Evolutionary conservation across 1,284 basidiomycete species (phyloP), one percentile per base, ranked within the genome.

Genomic region (Ustilago nuda): DNA sequence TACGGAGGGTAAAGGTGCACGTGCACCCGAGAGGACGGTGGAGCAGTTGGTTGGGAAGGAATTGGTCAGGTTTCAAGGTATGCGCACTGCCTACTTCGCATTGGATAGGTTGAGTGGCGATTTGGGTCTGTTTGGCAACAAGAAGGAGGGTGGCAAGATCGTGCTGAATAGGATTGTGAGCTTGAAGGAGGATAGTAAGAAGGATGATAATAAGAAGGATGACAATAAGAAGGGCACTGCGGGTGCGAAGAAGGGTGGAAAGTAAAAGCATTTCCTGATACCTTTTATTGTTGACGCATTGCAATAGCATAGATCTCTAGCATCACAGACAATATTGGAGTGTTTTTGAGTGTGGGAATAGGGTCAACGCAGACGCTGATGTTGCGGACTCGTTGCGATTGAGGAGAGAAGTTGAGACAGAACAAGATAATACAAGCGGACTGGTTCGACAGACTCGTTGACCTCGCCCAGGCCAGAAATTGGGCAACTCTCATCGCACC

Each of bases 11-110:
- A 59, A 62, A 2, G 71, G 76, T 17, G 72, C 65, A 0, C 81
- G 78, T 9, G 80, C 79, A 3, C 79, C 78, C 0, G 55, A 74
- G 45, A 41, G 72, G 1, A 93, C 90, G 6, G 91, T 90, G 46
- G 92, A 92, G 65, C 92, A 94, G 86, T 89, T 97, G 48, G 89
- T 95, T 43, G 96, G 97, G 23, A 92, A 93, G 85, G 97, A 99
- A 87, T 93, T 92, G 85, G 91, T 99, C 57, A 90, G 97, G 53
- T 99, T 99, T 91, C 97, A 99, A 87, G 97, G 94, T 19, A 89
- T 99, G 87, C 91, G 97, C 19, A 92, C 97, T 54, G 97, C 93
- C 3, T 99, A 98, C 88, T 99, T 99, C 85, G 90, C 94, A 11
- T 88, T 98, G 37, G 97, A 99, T 86, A 92, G 91, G 84, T 94